Conservation (phyloP, 306 rosid species). For the Pterocarpus santalinus region DNA sequence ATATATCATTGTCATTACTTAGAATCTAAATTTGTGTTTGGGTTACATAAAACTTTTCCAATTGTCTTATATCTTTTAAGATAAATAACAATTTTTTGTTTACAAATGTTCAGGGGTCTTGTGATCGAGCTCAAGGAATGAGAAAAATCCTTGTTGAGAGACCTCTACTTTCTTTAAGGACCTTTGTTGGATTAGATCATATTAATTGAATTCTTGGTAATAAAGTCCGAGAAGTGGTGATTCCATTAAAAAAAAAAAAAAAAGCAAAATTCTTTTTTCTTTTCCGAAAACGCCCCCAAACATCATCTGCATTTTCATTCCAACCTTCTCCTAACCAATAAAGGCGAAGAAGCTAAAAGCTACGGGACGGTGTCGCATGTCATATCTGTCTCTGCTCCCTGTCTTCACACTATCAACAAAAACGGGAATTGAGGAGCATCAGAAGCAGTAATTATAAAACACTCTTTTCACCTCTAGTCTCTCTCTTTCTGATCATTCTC, state of each 20-base stretch:
- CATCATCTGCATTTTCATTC: conserved; percentile 25
- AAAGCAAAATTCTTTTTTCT: conserved; percentile 24
- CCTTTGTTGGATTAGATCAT: too few species aligned
- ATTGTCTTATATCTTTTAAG: too few species aligned
- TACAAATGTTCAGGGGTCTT: not conserved
- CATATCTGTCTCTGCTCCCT: conserved; percentile 9
- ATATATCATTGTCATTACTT: too few species aligned
- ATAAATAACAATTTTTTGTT: too few species aligned
- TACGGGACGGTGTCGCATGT: not conserved
- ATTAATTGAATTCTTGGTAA: too few species aligned
- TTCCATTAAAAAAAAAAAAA: too few species aligned
- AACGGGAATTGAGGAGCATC: conserved; percentile 29
- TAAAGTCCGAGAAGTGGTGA: too few species aligned
- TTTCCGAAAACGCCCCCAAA: conserved; percentile 54
- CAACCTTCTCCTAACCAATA: conserved; percentile 40
- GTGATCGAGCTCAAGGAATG: too few species aligned
- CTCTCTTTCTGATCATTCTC: conserved; percentile 17
- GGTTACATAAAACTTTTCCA: too few species aligned
- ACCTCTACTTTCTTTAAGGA: too few species aligned
- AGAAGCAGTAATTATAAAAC: conserved; percentile 8
- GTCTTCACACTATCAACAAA: conserved; percentile 27
- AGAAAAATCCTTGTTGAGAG: too few species aligned
- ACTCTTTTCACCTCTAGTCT: not conserved
- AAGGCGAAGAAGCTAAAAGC: conserved; percentile 7
- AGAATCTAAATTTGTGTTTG: too few species aligned